Evolutionary conservation across 2,329 filamentous ascomycete species (phyloP), one percentile per base, ranked within the genome.

Genomic region (Aspergillus ochraceoroseus): DNA sequence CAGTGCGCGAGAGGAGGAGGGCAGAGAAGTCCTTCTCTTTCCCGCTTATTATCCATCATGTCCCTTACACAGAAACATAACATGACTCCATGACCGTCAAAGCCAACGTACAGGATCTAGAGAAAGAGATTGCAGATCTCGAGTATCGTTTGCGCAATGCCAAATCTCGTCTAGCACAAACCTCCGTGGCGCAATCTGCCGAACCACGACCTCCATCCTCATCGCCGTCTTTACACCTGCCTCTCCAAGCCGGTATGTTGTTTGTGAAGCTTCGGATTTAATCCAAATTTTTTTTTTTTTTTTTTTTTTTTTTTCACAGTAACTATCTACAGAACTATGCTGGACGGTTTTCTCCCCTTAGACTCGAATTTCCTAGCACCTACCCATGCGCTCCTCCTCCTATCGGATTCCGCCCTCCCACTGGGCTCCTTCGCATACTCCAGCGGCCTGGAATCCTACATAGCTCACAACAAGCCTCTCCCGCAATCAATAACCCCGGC

Each of bases 351-450:
- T 19, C 12, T 14, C 14, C 26, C 13, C 17, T 1, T 23, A 34
- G 17, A 41, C 27, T 34, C 43, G 4, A 33, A 18, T n/a, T 32
- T 33, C 32, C 32, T 46, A 22, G 41, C 48, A 13, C 54, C 56
- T 4, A 65, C 71, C 3, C 77, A 80, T 54, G 67, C 74, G 17
- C 70, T 82, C 7, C 71, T 82, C 30, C 68, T 82, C 11, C 72
- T 82, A 18, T 75, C 79, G 37, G 79, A 82, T 62, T 81, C 78
- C 13, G 78, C 78, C 12, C 70, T 82, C 1, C 79, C 79, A 1
- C 64, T 82, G 2, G 79, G 79, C 31, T 80, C 79, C 1, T 82
- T 82, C 57, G 79, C 79, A 48, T 82, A 81, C 65, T 79, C 75
- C 58, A 77, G 71, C 54, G 79, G 79, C 3, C 65, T 82, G 12